These are phyloP conservation scores for Platanthera zijinensis DNA, from an alignment of 106 monocot species.

Conservation along the genomic window DNA sequence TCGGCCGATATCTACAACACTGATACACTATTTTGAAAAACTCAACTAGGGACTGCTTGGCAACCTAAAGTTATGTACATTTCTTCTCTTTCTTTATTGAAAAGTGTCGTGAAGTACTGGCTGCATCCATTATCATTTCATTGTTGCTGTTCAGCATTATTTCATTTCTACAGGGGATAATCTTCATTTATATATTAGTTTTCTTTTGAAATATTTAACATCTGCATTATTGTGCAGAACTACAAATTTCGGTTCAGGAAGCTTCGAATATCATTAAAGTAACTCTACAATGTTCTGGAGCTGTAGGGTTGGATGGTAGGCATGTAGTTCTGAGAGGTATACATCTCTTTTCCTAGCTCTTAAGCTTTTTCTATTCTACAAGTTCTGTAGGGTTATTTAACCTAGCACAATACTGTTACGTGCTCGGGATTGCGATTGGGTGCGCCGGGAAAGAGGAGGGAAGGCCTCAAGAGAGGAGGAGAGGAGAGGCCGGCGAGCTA, in stretches of 20 bases:
- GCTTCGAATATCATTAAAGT: constrained; percentile 29
- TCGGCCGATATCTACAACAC: not conserved
- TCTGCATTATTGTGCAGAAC: constrained; percentile 13
- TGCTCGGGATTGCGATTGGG: no score
- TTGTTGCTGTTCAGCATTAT: not conserved
- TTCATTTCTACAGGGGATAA: not conserved
- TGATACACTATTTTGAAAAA: not conserved
- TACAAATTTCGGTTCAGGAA: constrained; percentile 37
- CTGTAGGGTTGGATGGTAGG: constrained; percentile 12
- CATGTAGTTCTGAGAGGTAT: constrained; percentile 24
- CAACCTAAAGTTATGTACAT: not conserved
- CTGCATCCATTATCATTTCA: not conserved
- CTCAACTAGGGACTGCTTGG: not conserved
- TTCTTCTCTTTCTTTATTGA: not conserved
- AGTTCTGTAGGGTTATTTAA: not conserved
- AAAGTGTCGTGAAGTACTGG: not conserved
- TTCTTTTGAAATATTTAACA: not conserved
- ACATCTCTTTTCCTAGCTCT: not conserved
- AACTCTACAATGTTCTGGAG: constrained; percentile 17
- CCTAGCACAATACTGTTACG: not conserved
- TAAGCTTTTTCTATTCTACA: not conserved
- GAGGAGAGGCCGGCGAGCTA: no score
- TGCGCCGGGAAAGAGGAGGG: no score
- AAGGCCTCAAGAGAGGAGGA: no score
- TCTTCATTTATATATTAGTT: not conserved